A percentile compares a stretch with the other conserved stretches of the same genome.
Conservation (phyloP, 352 stramenopile genomes). For the Globisporangium spinosum region DNA sequence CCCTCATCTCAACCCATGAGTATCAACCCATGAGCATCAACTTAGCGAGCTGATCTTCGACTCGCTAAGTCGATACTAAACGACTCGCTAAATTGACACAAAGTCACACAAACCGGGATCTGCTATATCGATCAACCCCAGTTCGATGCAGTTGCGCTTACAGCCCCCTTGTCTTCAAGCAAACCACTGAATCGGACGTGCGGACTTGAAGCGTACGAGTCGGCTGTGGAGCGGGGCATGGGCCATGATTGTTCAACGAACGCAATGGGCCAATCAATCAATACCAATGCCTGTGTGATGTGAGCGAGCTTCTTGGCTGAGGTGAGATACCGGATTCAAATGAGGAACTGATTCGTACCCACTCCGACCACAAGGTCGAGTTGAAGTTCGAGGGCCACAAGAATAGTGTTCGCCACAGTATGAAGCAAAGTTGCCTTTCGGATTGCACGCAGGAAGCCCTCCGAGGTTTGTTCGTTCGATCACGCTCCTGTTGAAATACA, state of each 20-base stretch:
- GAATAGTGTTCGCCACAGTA: no score
- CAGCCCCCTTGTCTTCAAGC: no score
- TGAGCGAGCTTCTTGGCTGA: neutral
- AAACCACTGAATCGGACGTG: no score
- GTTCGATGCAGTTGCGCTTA: no score
- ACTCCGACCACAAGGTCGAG: neutral
- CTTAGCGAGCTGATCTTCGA: no score
- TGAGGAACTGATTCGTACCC: neutral
- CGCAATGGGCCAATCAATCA: neutral
- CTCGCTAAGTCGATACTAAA: no score
- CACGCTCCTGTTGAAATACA: neutral
- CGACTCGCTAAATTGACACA: no score
- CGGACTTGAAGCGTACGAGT: no score
- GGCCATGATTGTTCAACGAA: neutral
- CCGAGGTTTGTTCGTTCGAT: neutral
- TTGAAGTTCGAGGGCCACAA: neutral
- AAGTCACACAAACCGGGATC: no score
- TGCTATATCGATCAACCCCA: no score
- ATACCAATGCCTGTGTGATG: neutral
- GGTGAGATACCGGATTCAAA: neutral
- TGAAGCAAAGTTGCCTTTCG: neutral
- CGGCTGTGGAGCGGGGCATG: neutral
- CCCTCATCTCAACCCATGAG: no score
- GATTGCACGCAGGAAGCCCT: neutral
- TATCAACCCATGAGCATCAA: no score